Base-by-base conservation (phyloP, 192 early-diverging fungal genomes). In the Backusella morwellensis region DNA sequence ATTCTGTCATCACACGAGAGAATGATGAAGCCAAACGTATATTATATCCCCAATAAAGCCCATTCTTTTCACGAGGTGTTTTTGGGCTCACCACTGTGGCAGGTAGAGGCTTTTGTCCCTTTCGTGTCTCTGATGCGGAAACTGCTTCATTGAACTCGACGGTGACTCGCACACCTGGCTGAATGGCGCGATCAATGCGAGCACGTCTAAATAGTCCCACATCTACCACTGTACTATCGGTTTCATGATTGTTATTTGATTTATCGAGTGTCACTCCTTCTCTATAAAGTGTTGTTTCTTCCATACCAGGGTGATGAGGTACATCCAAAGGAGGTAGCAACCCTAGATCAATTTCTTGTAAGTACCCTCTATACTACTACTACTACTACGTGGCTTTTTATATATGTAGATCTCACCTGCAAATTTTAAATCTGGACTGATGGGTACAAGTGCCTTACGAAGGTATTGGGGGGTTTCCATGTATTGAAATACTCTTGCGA, bases 391-490 rank as follows among this genome's bases (percentile, higher is more conserved):
- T 14, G 44, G 11, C 32, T 47, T 5, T 34, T 1, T 35, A 56
- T 50, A 19, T 23, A 21, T 54, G 0, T 29, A 74, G 1, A 40
- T 34, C 44, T 34, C 68, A 83, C 86, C 83, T 3, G 90, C 91
- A 73, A 88, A 91, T 84, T 85, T 85, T 50, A 93, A 77, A 73
- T 92, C 91, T 29, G 84, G 77, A 73, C 88, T 88, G 34, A 92
- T 83, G n/a, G 92, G 92, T 77, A 93, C 89, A 9, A 93, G 75
- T 19, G 83, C 80, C 35, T 90, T 92, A 21, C 92, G 86, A 36
- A 93, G 78, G 77, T 93, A 89, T 71, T 90, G 89, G 23, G 92
- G 92, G 32, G 89, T 87, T 83, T 93, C 92, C 63, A 91, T 84
- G 68, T 90, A 91, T 76, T 91, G 91, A 42, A 93, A 82, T 17